A percentile compares a stretch with the other conserved stretches of the same genome.
Conservation (phyloP, 108 stramenopile genomes). For the Skeletonema menzelii region DNA sequence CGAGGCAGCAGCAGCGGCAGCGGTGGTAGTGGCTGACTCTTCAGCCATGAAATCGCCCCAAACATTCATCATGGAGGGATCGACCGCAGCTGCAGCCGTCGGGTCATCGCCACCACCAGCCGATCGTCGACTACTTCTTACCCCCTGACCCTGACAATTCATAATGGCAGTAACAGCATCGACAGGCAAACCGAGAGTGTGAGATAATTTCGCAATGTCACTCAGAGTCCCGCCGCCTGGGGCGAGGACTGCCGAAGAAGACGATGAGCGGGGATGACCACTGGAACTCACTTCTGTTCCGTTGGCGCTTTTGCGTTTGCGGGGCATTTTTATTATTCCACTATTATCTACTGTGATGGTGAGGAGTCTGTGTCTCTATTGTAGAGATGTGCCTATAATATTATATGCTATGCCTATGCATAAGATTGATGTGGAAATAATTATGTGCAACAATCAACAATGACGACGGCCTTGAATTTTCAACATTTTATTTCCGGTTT, state of each 20-base stretch:
- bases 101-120: slow-evolving; percentile 4
- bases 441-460: too few species aligned
- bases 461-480: too few species aligned
- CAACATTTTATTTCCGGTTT: too few species aligned
- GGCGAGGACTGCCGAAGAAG: background rate
- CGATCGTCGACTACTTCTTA: slow-evolving; percentile 23
- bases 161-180: slow-evolving; percentile 71
- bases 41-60: slow-evolving; percentile 89
- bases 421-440: too few species aligned
- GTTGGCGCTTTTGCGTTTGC: background rate
- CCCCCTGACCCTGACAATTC: slow-evolving; percentile 72
- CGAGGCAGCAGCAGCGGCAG: background rate
- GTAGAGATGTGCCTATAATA: too few species aligned
- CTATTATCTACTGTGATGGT: too few species aligned
- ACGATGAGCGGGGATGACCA: background rate
- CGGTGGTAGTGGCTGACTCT: slow-evolving; percentile 46
- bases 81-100: slow-evolving; percentile 18
- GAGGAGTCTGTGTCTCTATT: too few species aligned
- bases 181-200: slow-evolving; percentile 35
- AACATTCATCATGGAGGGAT: slow-evolving; percentile 58
- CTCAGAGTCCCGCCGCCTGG: slow-evolving; percentile 1
- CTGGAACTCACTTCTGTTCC: background rate
- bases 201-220: slow-evolving; percentile 10
- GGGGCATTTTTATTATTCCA: background rate
- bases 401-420: too few species aligned